Base-by-base conservation (phyloP, 1,284 basidiomycete genomes). In the Spongiforma sp. region DNA sequence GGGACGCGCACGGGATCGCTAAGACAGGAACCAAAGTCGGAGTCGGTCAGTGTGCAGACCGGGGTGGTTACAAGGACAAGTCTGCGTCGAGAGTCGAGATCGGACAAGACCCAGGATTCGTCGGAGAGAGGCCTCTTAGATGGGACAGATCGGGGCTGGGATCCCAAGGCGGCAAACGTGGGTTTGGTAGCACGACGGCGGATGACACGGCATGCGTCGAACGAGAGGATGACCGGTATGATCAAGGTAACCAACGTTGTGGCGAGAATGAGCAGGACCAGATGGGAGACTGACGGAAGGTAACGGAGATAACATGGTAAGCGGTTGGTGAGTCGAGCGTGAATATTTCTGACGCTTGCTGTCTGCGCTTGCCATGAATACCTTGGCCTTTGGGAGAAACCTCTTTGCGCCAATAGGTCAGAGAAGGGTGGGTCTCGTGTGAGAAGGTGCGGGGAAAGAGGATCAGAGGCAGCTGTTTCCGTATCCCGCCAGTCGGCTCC, bases 401-500 rank as follows among this genome's bases (percentile, higher is more conserved):
- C 30, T 84, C 83, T 56, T 82, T 83, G 46, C 84, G 78, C 85
- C 86, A 86, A 67, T 84, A 80, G 73, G 68, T 87, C 86, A 60
- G 73, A 70, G 61, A 82, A 67, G 50, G 78, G 73, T 54, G 73
- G 71, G 43, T 86, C 84, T 46, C 80, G 79, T 32, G 76, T 68
- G 61, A 76, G 80, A 36, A 70, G 74, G 67, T 74, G 80, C 57
- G 78, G 68, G 57, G 73, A 67, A 63, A 72, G 68, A 36, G 71
- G 63, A 28, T 81, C 81, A n/a, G 75, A 86, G 79, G 87, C 88
- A 64, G 86, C 88, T 6, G 85, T 80, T 77, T 91, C 90, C 50
- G 89, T 86, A 74, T 91, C 90, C 4, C 89, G 89, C 91, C 91
- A 93, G 69, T 91, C 91, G 19, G 91, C 88, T 59, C 91, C 86